A percentile compares a stretch with the other conserved stretches of the same genome.
Evolutionary conservation across 192 early-diverging fungal genomes (phyloP).

Genomic region (Rhizophagus sp.): DNA sequence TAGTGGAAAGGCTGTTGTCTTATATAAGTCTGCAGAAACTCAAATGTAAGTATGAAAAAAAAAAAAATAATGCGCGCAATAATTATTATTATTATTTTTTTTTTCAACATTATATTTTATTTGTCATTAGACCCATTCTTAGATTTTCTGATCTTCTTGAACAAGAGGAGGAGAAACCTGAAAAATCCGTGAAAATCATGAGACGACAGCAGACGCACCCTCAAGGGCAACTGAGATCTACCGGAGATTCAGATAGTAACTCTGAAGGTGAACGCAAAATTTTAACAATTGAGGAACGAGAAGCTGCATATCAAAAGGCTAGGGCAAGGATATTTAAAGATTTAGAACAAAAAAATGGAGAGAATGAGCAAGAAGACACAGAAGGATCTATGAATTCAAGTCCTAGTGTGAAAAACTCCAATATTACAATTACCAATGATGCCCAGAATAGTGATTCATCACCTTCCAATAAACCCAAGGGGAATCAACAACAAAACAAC

Average conservation of each 20-base stretch:
- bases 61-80: background rate
- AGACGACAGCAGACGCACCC: constrained; percentile 39
- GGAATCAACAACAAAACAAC: constrained; percentile 3
- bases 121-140: constrained; percentile 35
- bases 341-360: constrained; percentile 27
- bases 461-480: background rate
- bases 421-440: constrained; percentile 14
- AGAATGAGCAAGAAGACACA: constrained; percentile 20
- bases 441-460: background rate
- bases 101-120: background rate
- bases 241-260: constrained; percentile 36
- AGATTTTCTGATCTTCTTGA: constrained; percentile 53
- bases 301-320: constrained; percentile 69
- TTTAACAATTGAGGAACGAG: constrained; percentile 64
- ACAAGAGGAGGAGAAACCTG: constrained; percentile 44
- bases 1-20: constrained; percentile 49
- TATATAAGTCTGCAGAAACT: constrained; percentile 58
- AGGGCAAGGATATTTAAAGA: constrained; percentile 72
- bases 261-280: constrained; percentile 44
- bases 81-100: constrained; percentile 7
- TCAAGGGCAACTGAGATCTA: constrained; percentile 19
- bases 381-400: constrained; percentile 10
- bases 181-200: constrained; percentile 50
- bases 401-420: constrained; percentile 2
- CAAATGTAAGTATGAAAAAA: constrained; percentile 51